Percentiles rank a stretch among this genome's conserved stretches.
Evolutionary conservation across 345 rosid genomes (phyloP).

Genomic region (Citrus unshiu): DNA sequence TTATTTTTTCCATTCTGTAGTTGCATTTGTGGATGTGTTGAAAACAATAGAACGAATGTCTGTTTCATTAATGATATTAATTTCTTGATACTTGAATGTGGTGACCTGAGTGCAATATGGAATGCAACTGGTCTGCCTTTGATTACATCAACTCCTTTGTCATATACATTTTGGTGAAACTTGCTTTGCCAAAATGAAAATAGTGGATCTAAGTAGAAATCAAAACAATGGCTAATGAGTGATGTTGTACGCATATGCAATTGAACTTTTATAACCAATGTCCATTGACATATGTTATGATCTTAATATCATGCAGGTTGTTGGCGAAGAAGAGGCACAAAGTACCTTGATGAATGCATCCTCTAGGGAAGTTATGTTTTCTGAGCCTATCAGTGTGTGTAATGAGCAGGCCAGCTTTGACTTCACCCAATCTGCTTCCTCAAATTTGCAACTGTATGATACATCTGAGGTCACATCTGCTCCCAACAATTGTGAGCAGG

Average conservation of each 20-base stretch:
- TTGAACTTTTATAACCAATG: not conserved
- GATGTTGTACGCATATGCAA: not conserved
- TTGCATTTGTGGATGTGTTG: too few species aligned
- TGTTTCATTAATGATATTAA: not conserved
- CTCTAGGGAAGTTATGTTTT: slow-evolving; percentile 23
- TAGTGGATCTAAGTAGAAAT: not conserved
- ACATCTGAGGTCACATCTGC: slow-evolving; percentile 38
- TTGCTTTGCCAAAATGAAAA: not conserved
- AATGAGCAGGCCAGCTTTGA: slow-evolving; percentile 25
- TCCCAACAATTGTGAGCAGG: slow-evolving; percentile 15
- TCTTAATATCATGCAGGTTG: slow-evolving; percentile 21
- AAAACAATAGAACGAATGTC: not conserved
- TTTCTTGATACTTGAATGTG: not conserved
- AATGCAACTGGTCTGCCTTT: not conserved
- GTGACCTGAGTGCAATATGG: not conserved
- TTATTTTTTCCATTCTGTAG: not conserved
- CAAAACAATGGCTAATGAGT: not conserved
- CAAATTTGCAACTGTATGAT: slow-evolving; percentile 28
- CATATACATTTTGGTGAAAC: not conserved
- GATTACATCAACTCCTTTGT: not conserved
- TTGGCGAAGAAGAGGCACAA: slow-evolving; percentile 31
- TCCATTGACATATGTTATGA: not conserved
- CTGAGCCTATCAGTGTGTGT: slow-evolving; percentile 16
- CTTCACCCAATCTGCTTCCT: slow-evolving; percentile 27
- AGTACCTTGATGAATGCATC: slow-evolving; percentile 39